A percentile compares a stretch with the other conserved stretches of the same genome.
Evolutionary conservation across 768 basidiomycete species (phyloP).

Genomic region (Leucocoprinus leucothites): DNA sequence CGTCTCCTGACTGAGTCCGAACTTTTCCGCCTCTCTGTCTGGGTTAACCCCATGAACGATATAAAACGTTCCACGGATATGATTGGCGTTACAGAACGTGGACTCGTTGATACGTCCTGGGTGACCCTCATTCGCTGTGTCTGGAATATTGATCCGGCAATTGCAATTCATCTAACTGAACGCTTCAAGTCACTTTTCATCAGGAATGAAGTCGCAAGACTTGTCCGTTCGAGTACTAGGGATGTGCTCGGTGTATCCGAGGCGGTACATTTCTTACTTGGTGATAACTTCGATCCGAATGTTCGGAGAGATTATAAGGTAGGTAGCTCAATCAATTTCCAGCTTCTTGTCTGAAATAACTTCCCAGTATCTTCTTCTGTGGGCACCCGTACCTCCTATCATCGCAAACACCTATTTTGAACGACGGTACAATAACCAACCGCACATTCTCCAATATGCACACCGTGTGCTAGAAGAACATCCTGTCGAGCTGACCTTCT

Average conservation of each 20-base stretch:
- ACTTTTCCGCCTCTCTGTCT: conserved; percentile 79
- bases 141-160: conserved; percentile 82
- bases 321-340: conserved; percentile 4
- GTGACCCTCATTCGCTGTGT: conserved; percentile 60
- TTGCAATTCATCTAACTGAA: conserved; percentile 82
- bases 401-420: conserved; percentile 84
- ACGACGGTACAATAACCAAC: conserved; percentile 77
- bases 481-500: conserved; percentile 93
- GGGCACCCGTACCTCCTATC: conserved; percentile 86
- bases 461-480: conserved; percentile 94
- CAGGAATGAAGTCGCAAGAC: conserved; percentile 67
- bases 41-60: conserved; percentile 87
- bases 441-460: conserved; percentile 90
- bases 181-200: conserved; percentile 74
- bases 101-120: conserved; percentile 68
- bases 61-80: conserved; percentile 63
- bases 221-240: conserved; percentile 70
- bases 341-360: background rate
- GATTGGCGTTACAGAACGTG: conserved; percentile 46
- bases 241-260: conserved; percentile 76
- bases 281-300: conserved; percentile 58
- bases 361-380: conserved; percentile 76
- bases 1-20: conserved; percentile 88
- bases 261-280: conserved; percentile 76
- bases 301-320: conserved; percentile 77